A percentile compares a stretch with the other conserved stretches of the same genome.
These are phyloP conservation scores for Neoarthrinium moseri DNA, from an alignment of 2,329 filamentous ascomycete species.

Conservation along the genomic window DNA sequence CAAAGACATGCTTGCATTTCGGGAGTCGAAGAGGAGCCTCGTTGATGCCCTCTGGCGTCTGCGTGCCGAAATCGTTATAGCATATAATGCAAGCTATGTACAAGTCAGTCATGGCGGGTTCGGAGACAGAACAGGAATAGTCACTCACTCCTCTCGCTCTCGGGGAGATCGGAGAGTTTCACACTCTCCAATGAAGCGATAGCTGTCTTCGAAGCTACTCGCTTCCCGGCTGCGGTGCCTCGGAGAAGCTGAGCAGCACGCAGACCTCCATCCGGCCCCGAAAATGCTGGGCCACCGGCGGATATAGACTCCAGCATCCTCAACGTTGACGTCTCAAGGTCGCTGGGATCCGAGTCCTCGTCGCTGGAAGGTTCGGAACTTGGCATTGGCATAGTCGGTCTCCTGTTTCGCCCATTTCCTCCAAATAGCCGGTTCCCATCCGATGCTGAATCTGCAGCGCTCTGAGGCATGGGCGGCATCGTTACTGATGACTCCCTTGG, in stretches of 20 bases:
- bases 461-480: slow-evolving; percentile 4
- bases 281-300: slow-evolving; percentile 6
- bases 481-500: neutral
- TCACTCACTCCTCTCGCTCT: slow-evolving; percentile 47
- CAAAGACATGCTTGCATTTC: slow-evolving; percentile 64
- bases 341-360: slow-evolving; percentile 12
- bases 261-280: slow-evolving; percentile 24
- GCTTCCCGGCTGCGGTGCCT: slow-evolving; percentile 40
- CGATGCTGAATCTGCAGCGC: neutral
- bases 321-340: slow-evolving; percentile 8
- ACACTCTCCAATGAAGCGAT: slow-evolving; percentile 47
- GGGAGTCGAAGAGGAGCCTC: slow-evolving; percentile 59
- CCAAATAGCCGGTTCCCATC: too few relatives aligned
- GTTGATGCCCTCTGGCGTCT: slow-evolving; percentile 55
- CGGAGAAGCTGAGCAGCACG: slow-evolving; percentile 39
- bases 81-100: slow-evolving; percentile 59
- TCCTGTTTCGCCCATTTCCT: too few relatives aligned
- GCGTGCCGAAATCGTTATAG: slow-evolving; percentile 60
- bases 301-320: slow-evolving; percentile 13
- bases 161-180: slow-evolving; percentile 40
- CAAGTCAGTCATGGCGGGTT: slow-evolving; percentile 10
- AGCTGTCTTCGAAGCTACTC: slow-evolving; percentile 46
- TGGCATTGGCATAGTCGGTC: too few relatives aligned
- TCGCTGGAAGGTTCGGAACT: slow-evolving; percentile 13
- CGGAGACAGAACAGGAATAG: neutral